Evolutionary conservation across 495 filamentous ascomycete species (phyloP).

Genomic region (Hypoxylon intermedium): DNA sequence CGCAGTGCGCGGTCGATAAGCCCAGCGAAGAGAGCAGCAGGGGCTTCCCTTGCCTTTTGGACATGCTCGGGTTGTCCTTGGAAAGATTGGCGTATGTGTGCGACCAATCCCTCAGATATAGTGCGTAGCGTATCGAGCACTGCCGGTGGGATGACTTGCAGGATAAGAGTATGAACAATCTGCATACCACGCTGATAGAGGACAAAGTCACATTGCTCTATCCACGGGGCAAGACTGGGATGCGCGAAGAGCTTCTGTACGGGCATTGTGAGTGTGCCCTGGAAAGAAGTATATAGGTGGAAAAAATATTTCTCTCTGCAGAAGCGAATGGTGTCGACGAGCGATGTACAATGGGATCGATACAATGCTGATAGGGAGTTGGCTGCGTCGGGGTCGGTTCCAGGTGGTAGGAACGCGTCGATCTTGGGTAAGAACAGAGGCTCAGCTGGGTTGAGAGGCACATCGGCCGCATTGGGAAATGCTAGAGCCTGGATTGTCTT

Average conservation of each 20-base stretch:
- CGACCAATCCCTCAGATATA: constrained; percentile 79
- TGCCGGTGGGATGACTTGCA: constrained; percentile 84
- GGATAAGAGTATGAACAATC: constrained; percentile 81
- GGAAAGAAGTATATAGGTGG: constrained; percentile 92
- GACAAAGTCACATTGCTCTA: constrained; percentile 90
- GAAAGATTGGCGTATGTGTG: constrained; percentile 81
- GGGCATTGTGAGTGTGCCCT: constrained; percentile 93
- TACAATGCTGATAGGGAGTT: constrained; percentile 84
- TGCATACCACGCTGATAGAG: constrained; percentile 96
- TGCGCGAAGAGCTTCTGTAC: constrained; percentile 93
- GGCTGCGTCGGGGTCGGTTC: constrained; percentile 82
- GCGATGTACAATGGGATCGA: constrained; percentile 89
- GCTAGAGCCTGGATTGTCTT: constrained; percentile 72
- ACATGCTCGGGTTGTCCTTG: constrained; percentile 82
- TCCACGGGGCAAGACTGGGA: constrained; percentile 85
- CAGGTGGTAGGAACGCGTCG: constrained; percentile 72
- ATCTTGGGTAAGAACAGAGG: constrained; percentile 80
- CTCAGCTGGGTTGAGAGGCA: constrained; percentile 64
- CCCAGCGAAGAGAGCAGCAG: constrained; percentile 86
- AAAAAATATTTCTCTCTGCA: constrained; percentile 95
- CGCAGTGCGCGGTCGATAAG: constrained; percentile 83
- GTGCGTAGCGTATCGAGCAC: constrained; percentile 83
- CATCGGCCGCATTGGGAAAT: constrained; percentile 64
- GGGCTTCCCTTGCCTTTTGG: constrained; percentile 80
- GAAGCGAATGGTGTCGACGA: constrained; percentile 92